Percentiles rank a stretch among this genome's conserved stretches.
These are phyloP conservation scores for Talaromyces pinophilus DNA, from an alignment of 2,329 filamentous ascomycete species.

Conservation along the genomic window DNA sequence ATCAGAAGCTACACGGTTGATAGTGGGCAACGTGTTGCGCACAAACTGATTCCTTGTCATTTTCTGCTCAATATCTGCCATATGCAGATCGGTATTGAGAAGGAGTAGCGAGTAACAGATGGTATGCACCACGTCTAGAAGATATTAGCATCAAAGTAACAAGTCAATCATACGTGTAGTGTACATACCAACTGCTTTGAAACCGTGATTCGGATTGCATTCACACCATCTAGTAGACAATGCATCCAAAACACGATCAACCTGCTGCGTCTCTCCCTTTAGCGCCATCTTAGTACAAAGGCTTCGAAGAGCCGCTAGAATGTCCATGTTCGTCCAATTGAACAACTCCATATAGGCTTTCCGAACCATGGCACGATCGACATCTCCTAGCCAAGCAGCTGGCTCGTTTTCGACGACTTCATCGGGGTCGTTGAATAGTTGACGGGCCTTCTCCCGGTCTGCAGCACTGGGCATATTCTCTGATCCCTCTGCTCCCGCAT, in stretches of 20 bases:
- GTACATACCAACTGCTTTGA: conserved; percentile 76
- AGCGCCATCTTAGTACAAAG: conserved; percentile 81
- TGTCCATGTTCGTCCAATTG: conserved; percentile 78
- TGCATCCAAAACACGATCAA: conserved; percentile 87
- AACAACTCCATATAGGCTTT: conserved; percentile 90
- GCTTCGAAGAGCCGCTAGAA: conserved; percentile 74
- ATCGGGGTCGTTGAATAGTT: conserved; percentile 79
- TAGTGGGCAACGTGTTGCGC: conserved; percentile 92
- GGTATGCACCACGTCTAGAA: conserved; percentile 85
- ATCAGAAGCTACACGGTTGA: conserved; percentile 73
- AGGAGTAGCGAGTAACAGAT: conserved; percentile 96
- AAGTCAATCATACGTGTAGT: conserved; percentile 30
- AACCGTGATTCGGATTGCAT: conserved; percentile 90
- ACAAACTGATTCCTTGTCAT: conserved; percentile 96
- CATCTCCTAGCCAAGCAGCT: conserved; percentile 79
- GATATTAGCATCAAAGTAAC: not conserved
- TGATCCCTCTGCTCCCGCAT: conserved; percentile 23
- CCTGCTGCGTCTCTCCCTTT: conserved; percentile 91
- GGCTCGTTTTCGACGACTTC: conserved; percentile 76
- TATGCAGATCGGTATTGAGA: conserved; percentile 91
- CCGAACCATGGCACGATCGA: conserved; percentile 56
- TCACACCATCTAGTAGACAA: conserved; percentile 90
- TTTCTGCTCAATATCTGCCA: conserved; percentile 92
- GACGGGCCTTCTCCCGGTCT: conserved; percentile 74
- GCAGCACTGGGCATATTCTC: conserved; percentile 55